Evolutionary conservation across 768 basidiomycete genomes (phyloP), one percentile per base, ranked within the genome.

Genomic region (Mycena alexandri): DNA sequence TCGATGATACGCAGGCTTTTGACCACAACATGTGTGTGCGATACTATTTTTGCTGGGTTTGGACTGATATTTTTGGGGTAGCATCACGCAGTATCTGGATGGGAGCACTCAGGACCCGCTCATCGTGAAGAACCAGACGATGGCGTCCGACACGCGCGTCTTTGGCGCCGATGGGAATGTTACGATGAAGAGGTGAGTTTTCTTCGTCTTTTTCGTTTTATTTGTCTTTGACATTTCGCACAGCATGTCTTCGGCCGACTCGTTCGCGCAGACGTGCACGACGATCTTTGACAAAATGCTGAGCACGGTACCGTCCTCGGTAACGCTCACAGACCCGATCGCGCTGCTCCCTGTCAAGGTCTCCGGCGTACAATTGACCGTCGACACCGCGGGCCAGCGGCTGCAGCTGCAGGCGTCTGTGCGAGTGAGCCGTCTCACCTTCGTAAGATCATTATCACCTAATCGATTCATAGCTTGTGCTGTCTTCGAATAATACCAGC

Each of bases 11-110:
- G 8, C 70, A 67, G 43, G 33, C 51, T 44, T 71, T 68, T 43
- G 70, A 71, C 51, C 58, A 68, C 22, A 62, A 52, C 22, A 71
- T 71, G 69, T 71, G 29, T 61, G 24, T 46, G 19, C 25, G 25
- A 19, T 12, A 11, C 14, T 46, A 29, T 8, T 16, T 16, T n/a
- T 16, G 5, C 4, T 9, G 38, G 38, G 38, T 10, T 12, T 0
- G 43, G 6, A 24, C 56, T 57, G 11, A 57, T 34, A 9, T 5
- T 50, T 29, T 44, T 19, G 25, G 16, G 21, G 9, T 55, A 85
- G 83, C 34, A 81, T 81, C 22, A 78, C 77, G 3, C 72, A 81
- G 63, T 85, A 83, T 68, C 73, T 84, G 33, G 76, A 78, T 63
- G 78, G 79, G 17, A 78, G 79, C 2, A 83, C 83, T 0, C 61